Base-by-base conservation (phyloP, 2,329 filamentous ascomycete species). In the Cladosporium sp. region DNA sequence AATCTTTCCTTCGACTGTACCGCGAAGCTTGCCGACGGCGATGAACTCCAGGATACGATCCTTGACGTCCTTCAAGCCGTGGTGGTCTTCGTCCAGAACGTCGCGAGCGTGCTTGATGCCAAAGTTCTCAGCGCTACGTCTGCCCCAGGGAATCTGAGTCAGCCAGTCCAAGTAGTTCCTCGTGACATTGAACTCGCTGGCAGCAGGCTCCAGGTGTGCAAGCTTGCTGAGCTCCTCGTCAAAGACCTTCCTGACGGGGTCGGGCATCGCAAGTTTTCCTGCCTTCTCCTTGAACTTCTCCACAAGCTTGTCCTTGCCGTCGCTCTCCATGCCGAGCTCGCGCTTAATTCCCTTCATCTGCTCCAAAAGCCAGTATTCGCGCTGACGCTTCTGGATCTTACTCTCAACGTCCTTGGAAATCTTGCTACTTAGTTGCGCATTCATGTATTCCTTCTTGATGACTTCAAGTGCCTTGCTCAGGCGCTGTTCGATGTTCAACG, bases 331-430 rank as follows among this genome's bases (percentile, higher is more conserved):
- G 25, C 96, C 95, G 58, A 99, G 87, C 79, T 99, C 95, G 66
- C 95, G 87, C 66, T 92, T 90, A 75, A 99, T 99, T 28, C 93
- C 95, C 83, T 98, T 98, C 93, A 99, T 97, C 78, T 99, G 96
- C 79, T 99, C 95, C 92, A 97, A 96, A 56, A 99, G 83, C 91
- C 93, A 98, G 81, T 98, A 99, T 76, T 99, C 95, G 61, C 95
- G 89, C 77, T 99, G 95, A 32, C 94, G 89, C 81, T 99, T 98
- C 73, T 93, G 93, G 63, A 99, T 98, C 80, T 97, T 97, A 75
- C 88, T 92, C 78, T 98, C 95, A 21, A 99, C 96, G 75, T 99
- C 95, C 80, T 97, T 97, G 66, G 91, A 92, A 66, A 99, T 98
- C 83, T 98, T 99, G 65, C 91, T 94, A 77, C 97, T 94, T 32